Base-by-base conservation (phyloP, 2,329 filamentous ascomycete genomes). In the Cyanodermella asteris region DNA sequence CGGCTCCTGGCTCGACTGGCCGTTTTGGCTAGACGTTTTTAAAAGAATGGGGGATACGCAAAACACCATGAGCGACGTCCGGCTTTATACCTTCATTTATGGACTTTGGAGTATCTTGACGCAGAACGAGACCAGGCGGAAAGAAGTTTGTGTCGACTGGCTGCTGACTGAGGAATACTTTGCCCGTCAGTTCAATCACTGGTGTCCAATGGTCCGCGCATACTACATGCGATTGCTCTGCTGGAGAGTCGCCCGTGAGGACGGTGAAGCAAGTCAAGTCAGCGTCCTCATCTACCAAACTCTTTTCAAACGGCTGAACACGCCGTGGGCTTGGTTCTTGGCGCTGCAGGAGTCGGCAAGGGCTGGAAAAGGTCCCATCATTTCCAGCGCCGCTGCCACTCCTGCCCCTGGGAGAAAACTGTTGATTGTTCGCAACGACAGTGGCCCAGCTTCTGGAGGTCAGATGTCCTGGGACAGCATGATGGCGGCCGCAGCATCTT, bases 181-280 rank as follows among this genome's bases (percentile, higher is more conserved):
- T 43, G 68, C 76, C 40, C 67, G 65, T 31, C 70, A 80, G 32
- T 93, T 91, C 50, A 84, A 75, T 41, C 80, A 91, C 40, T 91
- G 82, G 81, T 91, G 78, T 40, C 80, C 82, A 0, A 91, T 91
- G 82, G 78, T 91, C 13, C 66, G 82, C 31, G 74, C 80, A 9
- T 93, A 91, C 46, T 93, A 73, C 43, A 87, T 91, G 64, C 76
- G 82, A 23, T 53, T 93, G 24, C 49, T 91, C 13, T 91, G 80
- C 48, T 93, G 82, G 82, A 67, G 81, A 31, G 56, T 93, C 23
- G 84, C 75, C 34, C 63, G 82, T 33, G 75, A 74, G 39, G 64
- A 70, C 26, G 72, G n/a, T n/a, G n/a, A n/a, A n/a, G n/a, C n/a
- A n/a, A n/a, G n/a, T n/a, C n/a, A n/a, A n/a, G n/a, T n/a, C n/a